Evolutionary conservation across 2,329 filamentous ascomycete genomes (phyloP), one percentile per base, ranked within the genome.

Genomic region (Alternaria atra): DNA sequence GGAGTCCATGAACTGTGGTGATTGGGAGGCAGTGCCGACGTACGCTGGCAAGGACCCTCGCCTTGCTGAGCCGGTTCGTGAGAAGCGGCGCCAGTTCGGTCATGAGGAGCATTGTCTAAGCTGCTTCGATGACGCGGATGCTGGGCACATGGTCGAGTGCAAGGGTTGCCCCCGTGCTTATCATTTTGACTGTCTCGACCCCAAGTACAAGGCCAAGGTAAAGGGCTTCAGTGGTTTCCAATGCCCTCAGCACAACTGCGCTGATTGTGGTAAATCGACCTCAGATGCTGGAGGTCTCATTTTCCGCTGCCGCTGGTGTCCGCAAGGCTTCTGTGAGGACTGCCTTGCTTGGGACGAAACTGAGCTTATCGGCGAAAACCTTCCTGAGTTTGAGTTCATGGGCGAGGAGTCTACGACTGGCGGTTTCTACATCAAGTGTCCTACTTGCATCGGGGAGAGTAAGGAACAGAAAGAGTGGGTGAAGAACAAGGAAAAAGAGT

Each of bases 21-120:
- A 84, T 56, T 86, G 85, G 81, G 86, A 88, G 68, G 85, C 86
- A 4, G 85, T 88, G 2, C 84, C 85, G 1, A 87, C 85, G 0
- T 68, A 87, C 44, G 83, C 84, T 6, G 85, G 85, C 29, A 86
- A 87, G 67, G 83, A 87, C 64, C 80, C 84, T 9, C 78, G 81
- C 13, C 79, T 86, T 15, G 83, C 83, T 1, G 82, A 85, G 25
- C 79, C 79, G 0, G 80, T 82, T 55, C 80, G 80, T 10, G 79
- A 79, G n/a, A 86, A 86, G 75, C 82, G 80, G 44, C 78, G 77
- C 2, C 70, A 79, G 0, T 77, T 86, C 46, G 66, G 73, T 0
- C 82, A 86, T 48, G 84, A 88, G 68, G 56, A 71, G 43, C 81
- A 85, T 60, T 88, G 86, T 63, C 83, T 87, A 53, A 68, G 80